phyloP scores from a whole-genome alignment of 441 rosid genomes.

The Arabidopsis lyrata region DNA sequence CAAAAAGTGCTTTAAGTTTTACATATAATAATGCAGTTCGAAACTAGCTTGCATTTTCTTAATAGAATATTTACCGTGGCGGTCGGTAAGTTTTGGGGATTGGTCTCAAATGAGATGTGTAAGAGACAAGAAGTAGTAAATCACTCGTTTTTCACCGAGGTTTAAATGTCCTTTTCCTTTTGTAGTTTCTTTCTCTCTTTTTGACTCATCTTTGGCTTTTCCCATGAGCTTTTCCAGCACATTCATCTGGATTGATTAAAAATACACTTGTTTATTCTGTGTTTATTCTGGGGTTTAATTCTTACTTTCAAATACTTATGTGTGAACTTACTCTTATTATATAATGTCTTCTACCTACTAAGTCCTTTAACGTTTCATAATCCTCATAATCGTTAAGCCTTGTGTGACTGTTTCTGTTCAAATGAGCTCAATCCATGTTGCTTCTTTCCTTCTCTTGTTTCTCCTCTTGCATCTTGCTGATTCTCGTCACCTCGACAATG shows the following conservation, averaged over 20 bases:
- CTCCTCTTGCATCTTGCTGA: conserved; percentile 35
- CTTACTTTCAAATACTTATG: conserved; percentile 19
- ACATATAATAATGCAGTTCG: conserved; percentile 10
- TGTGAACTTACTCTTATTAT: conserved; percentile 30
- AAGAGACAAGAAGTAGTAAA: conserved; percentile 41
- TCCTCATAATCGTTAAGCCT: not conserved
- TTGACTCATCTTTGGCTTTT: conserved; percentile 39
- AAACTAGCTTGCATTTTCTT: conserved; percentile 26
- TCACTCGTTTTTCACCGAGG: conserved; percentile 45
- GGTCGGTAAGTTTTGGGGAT: conserved; percentile 36
- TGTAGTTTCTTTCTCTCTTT: conserved; percentile 31
- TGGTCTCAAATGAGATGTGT: conserved; percentile 28
- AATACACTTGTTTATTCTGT: conserved; percentile 25
- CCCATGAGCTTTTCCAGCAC: conserved; percentile 41
- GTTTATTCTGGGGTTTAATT: not conserved
- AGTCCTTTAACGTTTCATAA: conserved; percentile 23
- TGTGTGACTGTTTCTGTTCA: not conserved
- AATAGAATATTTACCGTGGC: conserved; percentile 20
- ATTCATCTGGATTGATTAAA: conserved; percentile 39
- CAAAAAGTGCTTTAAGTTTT: conserved; percentile 12
- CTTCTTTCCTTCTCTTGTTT: conserved; percentile 37
- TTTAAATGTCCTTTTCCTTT: conserved; percentile 40
- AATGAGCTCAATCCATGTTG: conserved; percentile 35
- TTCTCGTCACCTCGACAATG: conserved; percentile 42
- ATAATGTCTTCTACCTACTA: conserved; percentile 28